Evolutionary conservation across 2,329 filamentous ascomycete species (phyloP), one percentile per base, ranked within the genome.

Genomic region (Exophiala xenobiotica): DNA sequence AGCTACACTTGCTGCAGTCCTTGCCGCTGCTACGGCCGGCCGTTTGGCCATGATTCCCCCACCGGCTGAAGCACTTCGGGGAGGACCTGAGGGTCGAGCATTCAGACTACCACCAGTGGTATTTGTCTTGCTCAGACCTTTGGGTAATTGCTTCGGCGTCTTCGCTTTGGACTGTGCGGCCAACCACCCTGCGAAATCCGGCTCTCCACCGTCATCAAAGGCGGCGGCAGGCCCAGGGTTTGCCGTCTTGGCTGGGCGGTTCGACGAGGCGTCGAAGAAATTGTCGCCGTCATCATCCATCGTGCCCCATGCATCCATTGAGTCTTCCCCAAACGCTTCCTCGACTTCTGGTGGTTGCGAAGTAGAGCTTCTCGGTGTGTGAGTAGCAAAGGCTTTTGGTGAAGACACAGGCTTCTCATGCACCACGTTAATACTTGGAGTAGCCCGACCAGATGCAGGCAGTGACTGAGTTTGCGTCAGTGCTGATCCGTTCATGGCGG

Each of bases 131-230:
- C 76, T 72, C 20, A 97, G 68, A 0, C 92, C 92, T 70, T 95
- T 99, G 0, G 92, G 91, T 48, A 97, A 67, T 2, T 85, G 74
- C 59, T 88, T 93, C 61, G 78, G 79, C 1, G 70, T 62, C 73
- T 95, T 96, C 57, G 87, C 81, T 57, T 85, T 79, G 4, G 87
- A 83, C 67, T 96, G 90, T 9, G 91, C 90, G 9, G 89, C 90
- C 18, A 97, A 71, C 91, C 93, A 97, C 4, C 90, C 91, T 4
- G 90, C 92, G 69, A 99, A 97, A 68, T 97, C 93, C 0, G 92
- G 92, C 68, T 99, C 92, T 2, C 86, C 85, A 20, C 87, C 84
- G 61, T 96, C 90, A 53, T 92, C 88, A 58, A 87, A 92, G 14
- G 67, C 63, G 12, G 71, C 61, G 23, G 74, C 63, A 8, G 63